A percentile compares a stretch with the other conserved stretches of the same genome.
phyloP scores from a whole-genome alignment of 345 rosid species.

The Kernera saxatilis region DNA sequence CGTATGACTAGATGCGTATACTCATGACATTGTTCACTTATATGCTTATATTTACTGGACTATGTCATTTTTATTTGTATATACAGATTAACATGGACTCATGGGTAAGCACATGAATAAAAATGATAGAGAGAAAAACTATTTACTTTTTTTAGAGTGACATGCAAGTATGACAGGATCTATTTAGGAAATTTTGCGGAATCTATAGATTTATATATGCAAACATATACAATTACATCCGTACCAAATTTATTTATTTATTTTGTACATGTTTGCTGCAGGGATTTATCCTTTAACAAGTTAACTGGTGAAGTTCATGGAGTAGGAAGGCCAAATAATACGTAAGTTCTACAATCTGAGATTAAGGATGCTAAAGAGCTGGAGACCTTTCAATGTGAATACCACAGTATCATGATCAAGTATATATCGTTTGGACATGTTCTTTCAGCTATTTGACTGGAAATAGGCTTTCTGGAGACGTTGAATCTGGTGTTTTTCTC shows the following conservation, averaged over 20 bases:
- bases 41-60: not conserved
- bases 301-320: conserved; percentile 2
- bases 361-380: not conserved
- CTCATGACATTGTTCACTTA: not conserved
- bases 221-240: not conserved
- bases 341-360: not conserved
- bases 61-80: not conserved
- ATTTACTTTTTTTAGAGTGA: not conserved
- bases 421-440: not conserved
- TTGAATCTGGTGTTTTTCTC: not conserved
- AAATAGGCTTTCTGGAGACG: conserved; percentile 15
- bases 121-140: not conserved
- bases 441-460: conserved; percentile 24
- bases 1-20: not conserved
- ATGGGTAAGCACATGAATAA: not conserved
- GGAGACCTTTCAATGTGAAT: not conserved
- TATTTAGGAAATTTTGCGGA: not conserved
- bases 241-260: not conserved
- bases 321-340: not conserved
- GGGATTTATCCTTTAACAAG: conserved; percentile 20
- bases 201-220: not conserved
- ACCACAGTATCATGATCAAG: not conserved
- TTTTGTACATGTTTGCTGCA: not conserved
- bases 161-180: not conserved
- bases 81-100: not conserved